phyloP scores from a whole-genome alignment of 345 rosid species.

The Lepidium sativum region DNA sequence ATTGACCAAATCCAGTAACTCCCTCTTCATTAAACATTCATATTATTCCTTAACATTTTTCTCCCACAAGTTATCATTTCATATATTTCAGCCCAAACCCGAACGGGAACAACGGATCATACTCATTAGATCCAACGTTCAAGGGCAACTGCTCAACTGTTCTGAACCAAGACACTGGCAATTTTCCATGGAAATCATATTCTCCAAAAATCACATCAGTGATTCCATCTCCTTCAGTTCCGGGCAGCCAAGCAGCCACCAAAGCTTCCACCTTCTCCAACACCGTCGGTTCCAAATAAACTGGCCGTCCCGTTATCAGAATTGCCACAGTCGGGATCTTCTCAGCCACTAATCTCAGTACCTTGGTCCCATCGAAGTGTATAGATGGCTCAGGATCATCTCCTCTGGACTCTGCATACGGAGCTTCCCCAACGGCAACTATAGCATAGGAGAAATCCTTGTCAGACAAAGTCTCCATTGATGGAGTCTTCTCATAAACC shows the following conservation, averaged over 20 bases:
- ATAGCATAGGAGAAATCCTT: no score
- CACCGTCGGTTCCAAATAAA: constrained; percentile 40
- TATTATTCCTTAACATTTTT: no score
- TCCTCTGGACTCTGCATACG: no score
- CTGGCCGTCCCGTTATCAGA: constrained; percentile 63
- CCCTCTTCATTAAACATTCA: no score
- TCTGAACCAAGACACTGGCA: constrained; percentile 18
- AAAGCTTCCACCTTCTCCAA: constrained; percentile 55
- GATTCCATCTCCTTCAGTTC: constrained; percentile 16
- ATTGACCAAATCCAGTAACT: no score
- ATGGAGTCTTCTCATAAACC: no score
- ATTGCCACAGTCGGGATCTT: constrained; percentile 52
- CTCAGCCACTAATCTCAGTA: constrained; percentile 40
- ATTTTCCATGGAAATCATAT: constrained; percentile 10
- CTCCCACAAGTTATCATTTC: background rate
- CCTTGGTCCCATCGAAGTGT: constrained; percentile 47
- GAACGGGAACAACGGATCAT: constrained; percentile 30
- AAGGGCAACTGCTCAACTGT: constrained; percentile 36
- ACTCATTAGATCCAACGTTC: constrained; percentile 31
- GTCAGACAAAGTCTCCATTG: no score
- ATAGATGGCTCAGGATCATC: constrained; percentile 35
- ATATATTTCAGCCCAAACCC: constrained; percentile 9
- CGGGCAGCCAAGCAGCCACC: constrained; percentile 32
- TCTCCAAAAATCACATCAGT: constrained; percentile 15
- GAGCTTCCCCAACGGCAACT: no score